Evolutionary conservation across 306 rosid genomes (phyloP), one percentile per base, ranked within the genome.

Genomic region (Chamaecrista fasciculata): DNA sequence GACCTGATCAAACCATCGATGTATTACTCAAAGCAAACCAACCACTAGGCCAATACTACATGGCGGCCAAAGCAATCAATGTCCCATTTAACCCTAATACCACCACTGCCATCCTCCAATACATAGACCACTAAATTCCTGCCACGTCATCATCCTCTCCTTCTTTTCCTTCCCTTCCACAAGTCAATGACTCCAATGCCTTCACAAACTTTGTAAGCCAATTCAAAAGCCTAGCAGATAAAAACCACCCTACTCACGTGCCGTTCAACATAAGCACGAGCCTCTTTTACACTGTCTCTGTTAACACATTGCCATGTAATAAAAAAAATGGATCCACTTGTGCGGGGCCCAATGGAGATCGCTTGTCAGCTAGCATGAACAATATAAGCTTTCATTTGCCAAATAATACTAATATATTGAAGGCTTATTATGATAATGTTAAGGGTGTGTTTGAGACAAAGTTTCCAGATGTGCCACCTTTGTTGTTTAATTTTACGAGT

Each of bases 301-400:
- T 88, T 25, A 83, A 85, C 46, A 20, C 72, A 55, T 50, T 79
- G 1, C 83, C 87, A 4, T 85, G 94, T 62, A n/a, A n/a, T n/a
- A n/a, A n/a, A n/a, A 10, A 46, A 0, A 51, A 39, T 29, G 49
- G 58, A 2, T 47, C 74, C 12, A 59, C 74, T 0, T 85, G 85
- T 42, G 0, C 15, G 0, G 88, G 84, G 9, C 82, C 82, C 0
- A 4, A 0, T 29, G 69, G 25, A 65, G 77, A 0, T 28, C 67
- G 65, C 34, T 37, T 88, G 12, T 60, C 86, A 0, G 82, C 91
- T 0, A 88, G 91, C 67, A 51, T 88, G 84, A 88, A 85, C 74
- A 88, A 85, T 74, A 56, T 83, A 15, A 87, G 88, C 88, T 87
- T 87, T 25, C 60, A 69, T 29, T 62, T 74, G 5, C 70, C 74